Base-by-base conservation (phyloP, 192 early-diverging fungal genomes). In the Mortierella claussenii region DNA sequence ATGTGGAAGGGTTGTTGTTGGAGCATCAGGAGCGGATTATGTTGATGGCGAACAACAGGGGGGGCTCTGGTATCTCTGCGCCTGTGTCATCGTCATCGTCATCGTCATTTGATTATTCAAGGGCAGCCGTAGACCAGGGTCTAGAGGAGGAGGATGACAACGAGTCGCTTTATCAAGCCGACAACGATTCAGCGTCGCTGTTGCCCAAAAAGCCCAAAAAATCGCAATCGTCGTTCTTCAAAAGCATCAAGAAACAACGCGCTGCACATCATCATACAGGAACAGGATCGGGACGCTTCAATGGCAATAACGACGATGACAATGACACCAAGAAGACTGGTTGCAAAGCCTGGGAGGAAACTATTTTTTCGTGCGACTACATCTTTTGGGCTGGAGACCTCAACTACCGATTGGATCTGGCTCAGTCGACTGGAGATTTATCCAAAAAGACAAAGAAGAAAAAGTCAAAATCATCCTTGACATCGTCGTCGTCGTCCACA, bases 301-400 rank as follows among this genome's bases (percentile, higher is more conserved):
- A n/a, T n/a, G n/a, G n/a, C n/a, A 31, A 40, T 30, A 33, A 34
- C 42, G 57, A 24, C 43, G 23, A 49, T 2, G 23, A 24, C 48
- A 66, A 58, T 8, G 11, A 20, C 48, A 43, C 18, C 23, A 56
- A 27, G 32, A 73, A 52, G 12, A 13, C 20, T 26, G 18, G 24
- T 3, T 18, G 8, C 1, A 40, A 28, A 8, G 45, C 30, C 15
- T 55, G 70, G 62, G 70, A 74, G n/a, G 70, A 74, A 30, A 40
- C 57, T 26, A 70, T 80, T 5, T 70, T 70, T 43, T 58, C 55
- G 6, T 69, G 68, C 45, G 68, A 80, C 32, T 80, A 80, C 52
- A 67, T 70, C 40, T 80, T 80, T 37, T 70, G 68, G 63, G 30
- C 69, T 4, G 78, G 78, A 6, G 78, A 80, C n/a, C 62, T 80